Conservation (phyloP, 306 rosid species). For the Echinosophora koreensis region DNA sequence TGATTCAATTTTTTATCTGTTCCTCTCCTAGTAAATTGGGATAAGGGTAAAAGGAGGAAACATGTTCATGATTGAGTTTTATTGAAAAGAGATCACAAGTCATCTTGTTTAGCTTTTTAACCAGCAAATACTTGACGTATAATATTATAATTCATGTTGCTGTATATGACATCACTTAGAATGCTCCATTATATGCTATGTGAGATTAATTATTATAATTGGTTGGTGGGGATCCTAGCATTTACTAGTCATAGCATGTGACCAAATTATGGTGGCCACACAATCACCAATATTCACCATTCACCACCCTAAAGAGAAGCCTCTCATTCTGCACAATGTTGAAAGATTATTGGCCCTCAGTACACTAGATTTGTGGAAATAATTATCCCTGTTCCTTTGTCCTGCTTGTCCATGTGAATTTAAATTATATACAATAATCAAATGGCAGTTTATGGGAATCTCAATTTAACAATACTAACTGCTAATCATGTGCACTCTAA, state of each 20-base stretch:
- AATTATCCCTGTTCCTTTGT: constrained; percentile 22
- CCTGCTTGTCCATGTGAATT: constrained; percentile 46
- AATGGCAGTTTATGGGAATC: constrained; percentile 42
- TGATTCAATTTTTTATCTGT: neutral
- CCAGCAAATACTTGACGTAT: constrained; percentile 14
- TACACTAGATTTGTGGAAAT: constrained; percentile 20
- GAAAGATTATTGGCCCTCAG: constrained; percentile 41
- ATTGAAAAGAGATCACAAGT: constrained; percentile 4
- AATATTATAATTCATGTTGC: constrained; percentile 24
- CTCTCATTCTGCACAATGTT: constrained; percentile 45
- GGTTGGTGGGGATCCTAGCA: constrained; percentile 61
- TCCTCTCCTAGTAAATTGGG: constrained; percentile 10
- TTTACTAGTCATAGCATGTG: constrained; percentile 67
- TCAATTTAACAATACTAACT: constrained; percentile 41
- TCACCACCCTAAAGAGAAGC: constrained; percentile 49
- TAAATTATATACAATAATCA: constrained; percentile 12
- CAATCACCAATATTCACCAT: constrained; percentile 61
- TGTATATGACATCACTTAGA: neutral
- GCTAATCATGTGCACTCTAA: constrained; percentile 44
- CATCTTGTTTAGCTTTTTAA: constrained; percentile 33
- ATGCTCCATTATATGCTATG: constrained; percentile 30
- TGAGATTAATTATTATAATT: constrained; percentile 54
- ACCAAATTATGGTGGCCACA: constrained; percentile 60
- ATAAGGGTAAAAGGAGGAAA: constrained; percentile 22
- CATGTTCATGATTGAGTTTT: constrained; percentile 33